A percentile compares a stretch with the other conserved stretches of the same genome.
phyloP scores from a whole-genome alignment of 768 basidiomycete genomes.

The Xerocomus potaroensis region DNA sequence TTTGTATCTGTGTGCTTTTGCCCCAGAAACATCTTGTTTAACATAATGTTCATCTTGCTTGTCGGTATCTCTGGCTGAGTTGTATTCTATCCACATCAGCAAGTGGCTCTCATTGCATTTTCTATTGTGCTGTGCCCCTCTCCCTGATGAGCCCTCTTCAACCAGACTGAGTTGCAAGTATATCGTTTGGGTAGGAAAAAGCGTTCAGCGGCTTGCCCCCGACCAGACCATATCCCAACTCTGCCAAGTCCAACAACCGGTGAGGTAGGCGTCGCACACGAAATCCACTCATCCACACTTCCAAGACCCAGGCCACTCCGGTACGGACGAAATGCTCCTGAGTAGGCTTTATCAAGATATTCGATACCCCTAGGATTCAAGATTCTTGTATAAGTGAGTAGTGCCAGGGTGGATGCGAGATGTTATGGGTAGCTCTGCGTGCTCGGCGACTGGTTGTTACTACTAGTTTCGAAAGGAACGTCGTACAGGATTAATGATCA shows the following conservation, averaged over 20 bases:
- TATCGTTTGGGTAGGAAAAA: slow-evolving; percentile 31
- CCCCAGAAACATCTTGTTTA: too few relatives aligned
- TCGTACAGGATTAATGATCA: slow-evolving; percentile 35
- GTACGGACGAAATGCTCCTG: slow-evolving; percentile 36
- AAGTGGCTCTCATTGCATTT: slow-evolving; percentile 27
- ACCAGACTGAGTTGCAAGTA: slow-evolving; percentile 18
- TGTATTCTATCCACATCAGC: slow-evolving; percentile 24
- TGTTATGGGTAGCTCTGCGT: too few relatives aligned
- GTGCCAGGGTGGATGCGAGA: too few relatives aligned
- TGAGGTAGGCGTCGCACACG: too few relatives aligned
- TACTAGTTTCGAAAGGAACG: slow-evolving; percentile 29
- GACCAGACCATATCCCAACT: slow-evolving; percentile 19
- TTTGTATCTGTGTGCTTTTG: too few relatives aligned
- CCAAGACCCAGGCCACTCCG: slow-evolving; percentile 31
- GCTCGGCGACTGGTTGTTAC: slow-evolving; percentile 35
- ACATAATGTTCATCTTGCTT: too few relatives aligned
- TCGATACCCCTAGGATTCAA: too few relatives aligned
- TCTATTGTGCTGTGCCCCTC: slow-evolving; percentile 25
- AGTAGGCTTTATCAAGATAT: slow-evolving; percentile 33
- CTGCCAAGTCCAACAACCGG: too few relatives aligned
- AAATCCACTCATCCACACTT: too few relatives aligned
- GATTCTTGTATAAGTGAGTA: too few relatives aligned
- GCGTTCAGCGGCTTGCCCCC: slow-evolving; percentile 28
- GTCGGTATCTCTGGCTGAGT: too few relatives aligned
- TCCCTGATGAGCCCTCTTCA: slow-evolving; percentile 21